Evolutionary conservation across 805 yeast species (phyloP).

Genomic region (Saccharomycopsis sp.): DNA sequence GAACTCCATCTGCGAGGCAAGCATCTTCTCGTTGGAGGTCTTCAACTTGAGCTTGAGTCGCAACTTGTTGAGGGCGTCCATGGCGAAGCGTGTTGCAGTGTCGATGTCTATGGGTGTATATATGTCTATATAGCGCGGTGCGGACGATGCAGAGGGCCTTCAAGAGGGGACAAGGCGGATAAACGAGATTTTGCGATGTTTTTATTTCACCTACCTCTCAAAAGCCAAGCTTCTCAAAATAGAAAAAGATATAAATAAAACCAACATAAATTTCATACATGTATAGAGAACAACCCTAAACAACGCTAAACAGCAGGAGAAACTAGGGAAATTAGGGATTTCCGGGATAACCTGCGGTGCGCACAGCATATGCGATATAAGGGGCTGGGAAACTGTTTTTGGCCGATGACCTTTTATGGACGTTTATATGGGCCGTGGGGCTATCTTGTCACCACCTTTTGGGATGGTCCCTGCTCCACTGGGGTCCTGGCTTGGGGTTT

Average conservation of each 20-base stretch:
- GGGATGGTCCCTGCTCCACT: too few species aligned
- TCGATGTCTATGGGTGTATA: too few species aligned
- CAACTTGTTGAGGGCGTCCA: background rate
- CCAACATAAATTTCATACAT: too few species aligned
- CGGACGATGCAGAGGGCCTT: background rate
- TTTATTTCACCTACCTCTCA: too few species aligned
- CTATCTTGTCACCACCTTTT: background rate
- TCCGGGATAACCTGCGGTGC: background rate
- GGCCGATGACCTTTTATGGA: background rate
- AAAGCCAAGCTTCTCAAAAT: background rate
- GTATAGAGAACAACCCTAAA: background rate
- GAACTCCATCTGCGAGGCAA: background rate
- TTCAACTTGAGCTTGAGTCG: background rate
- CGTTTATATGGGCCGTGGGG: background rate
- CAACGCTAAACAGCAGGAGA: background rate
- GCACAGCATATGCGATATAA: too few species aligned
- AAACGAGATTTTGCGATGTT: background rate
- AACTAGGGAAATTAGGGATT: too few species aligned
- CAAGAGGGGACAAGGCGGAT: background rate
- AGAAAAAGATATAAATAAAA: background rate
- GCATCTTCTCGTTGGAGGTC: background rate
- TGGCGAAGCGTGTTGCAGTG: background rate
- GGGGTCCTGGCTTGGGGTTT: too few species aligned
- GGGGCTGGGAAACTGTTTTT: background rate
- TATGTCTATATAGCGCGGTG: too few species aligned